Conservation (phyloP, 441 rosid species). For the Euphorbia corollata region DNA sequence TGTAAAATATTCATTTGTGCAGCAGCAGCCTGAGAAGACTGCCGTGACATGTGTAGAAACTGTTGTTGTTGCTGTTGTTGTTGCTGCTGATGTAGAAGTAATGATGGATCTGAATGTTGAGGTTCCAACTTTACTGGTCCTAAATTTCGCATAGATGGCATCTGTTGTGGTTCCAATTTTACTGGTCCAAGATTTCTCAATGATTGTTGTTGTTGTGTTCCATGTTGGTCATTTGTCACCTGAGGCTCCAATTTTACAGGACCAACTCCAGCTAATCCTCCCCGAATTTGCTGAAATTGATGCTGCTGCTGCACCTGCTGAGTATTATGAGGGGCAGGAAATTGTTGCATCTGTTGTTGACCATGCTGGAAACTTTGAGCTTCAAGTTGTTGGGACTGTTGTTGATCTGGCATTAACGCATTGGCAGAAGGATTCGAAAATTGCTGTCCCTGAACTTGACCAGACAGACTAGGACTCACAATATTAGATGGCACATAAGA, state of each 20-base stretch:
- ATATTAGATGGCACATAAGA: slow-evolving; percentile 55
- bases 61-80: slow-evolving; percentile 58
- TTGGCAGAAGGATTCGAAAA: slow-evolving; percentile 50
- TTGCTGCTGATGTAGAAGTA: slow-evolving; percentile 64
- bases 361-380: slow-evolving; percentile 59
- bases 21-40: slow-evolving; percentile 60
- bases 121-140: slow-evolving; percentile 75
- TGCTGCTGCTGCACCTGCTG: slow-evolving; percentile 58
- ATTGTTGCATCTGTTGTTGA: slow-evolving; percentile 58
- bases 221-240: slow-evolving; percentile 53
- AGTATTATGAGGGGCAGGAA: slow-evolving; percentile 39
- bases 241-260: slow-evolving; percentile 80
- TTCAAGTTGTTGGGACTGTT: slow-evolving; percentile 59
- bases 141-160: slow-evolving; percentile 50
- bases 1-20: slow-evolving; percentile 58
- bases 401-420: slow-evolving; percentile 60
- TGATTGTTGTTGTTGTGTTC: slow-evolving; percentile 48
- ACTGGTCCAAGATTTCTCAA: slow-evolving; percentile 54
- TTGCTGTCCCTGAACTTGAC: slow-evolving; percentile 75
- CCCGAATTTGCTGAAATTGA: slow-evolving; percentile 50
- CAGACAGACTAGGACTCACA: slow-evolving; percentile 51
- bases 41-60: slow-evolving; percentile 71
- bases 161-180: slow-evolving; percentile 71
- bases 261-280: slow-evolving; percentile 61
- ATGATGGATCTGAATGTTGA: slow-evolving; percentile 62